phyloP scores from a whole-genome alignment of 495 filamentous ascomycete genomes.

The Daldinia loculata region DNA sequence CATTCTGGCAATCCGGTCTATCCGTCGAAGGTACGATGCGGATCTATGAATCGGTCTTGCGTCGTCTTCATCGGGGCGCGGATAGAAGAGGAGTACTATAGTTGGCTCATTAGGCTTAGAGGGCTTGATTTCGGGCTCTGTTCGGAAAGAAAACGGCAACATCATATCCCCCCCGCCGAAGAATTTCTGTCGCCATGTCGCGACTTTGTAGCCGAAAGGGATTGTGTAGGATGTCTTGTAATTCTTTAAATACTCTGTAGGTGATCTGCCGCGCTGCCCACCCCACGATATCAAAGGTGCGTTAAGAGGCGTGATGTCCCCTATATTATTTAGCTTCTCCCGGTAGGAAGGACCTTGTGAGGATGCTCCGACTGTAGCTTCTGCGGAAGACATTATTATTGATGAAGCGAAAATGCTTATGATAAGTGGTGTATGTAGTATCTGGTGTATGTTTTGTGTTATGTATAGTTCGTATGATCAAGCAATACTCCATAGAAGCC shows the following conservation, averaged over 20 bases:
- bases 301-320: conserved; percentile 30
- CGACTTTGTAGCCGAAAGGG: conserved; percentile 11
- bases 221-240: conserved; percentile 20
- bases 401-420: neutral
- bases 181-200: neutral
- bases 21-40: conserved; percentile 33
- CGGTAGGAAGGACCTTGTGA: conserved; percentile 7
- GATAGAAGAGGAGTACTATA: conserved; percentile 37
- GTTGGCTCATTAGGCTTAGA: conserved; percentile 27
- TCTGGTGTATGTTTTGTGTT: neutral
- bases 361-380: neutral
- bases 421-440: neutral
- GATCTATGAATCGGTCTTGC: conserved; percentile 31
- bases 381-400: neutral
- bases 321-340: conserved; percentile 21
- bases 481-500: neutral
- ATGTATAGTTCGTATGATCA: neutral
- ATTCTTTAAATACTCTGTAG: conserved; percentile 29
- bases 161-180: conserved; percentile 5
- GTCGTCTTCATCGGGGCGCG: conserved; percentile 27
- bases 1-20: conserved; percentile 36
- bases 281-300: conserved; percentile 34
- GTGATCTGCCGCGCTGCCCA: conserved; percentile 27
- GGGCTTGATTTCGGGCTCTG: conserved; percentile 14
- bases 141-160: conserved; percentile 5